phyloP scores from a whole-genome alignment of 2,329 filamentous ascomycete genomes.

The Fusarium pilosicola region DNA sequence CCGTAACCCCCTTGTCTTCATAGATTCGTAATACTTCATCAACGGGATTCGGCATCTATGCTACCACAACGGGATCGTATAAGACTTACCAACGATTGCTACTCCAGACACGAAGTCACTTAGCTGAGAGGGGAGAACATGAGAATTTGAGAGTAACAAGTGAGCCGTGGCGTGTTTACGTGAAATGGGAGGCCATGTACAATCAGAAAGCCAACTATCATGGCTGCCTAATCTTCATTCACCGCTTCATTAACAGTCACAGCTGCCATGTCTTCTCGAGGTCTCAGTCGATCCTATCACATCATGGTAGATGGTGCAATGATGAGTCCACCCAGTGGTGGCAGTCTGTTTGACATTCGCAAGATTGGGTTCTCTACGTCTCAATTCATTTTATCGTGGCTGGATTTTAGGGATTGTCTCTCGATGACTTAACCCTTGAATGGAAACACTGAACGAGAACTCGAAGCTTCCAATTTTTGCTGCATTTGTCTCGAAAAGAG shows the following conservation, averaged over 20 bases:
- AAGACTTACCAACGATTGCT: not conserved
- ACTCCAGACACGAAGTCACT: not conserved
- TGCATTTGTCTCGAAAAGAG: not conserved
- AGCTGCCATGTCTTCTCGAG: not conserved
- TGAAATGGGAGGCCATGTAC: not conserved
- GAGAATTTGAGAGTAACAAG: not conserved
- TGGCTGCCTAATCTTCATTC: not conserved
- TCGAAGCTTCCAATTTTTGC: not conserved
- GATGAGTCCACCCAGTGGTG: not conserved
- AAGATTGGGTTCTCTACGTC: not conserved
- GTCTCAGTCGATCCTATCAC: not conserved
- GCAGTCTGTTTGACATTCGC: not conserved
- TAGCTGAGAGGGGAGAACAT: not conserved
- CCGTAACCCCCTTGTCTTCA: not conserved
- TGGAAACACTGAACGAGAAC: not conserved
- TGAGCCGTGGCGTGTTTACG: not conserved
- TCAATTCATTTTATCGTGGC: not conserved
- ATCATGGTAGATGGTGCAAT: not conserved
- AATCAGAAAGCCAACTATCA: not conserved
- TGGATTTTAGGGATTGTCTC: not conserved
- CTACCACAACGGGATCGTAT: not conserved
- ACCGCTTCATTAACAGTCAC: constrained; percentile 9
- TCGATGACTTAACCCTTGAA: not conserved
- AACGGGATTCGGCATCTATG: not conserved
- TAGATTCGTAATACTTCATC: not conserved